Percentiles rank a stretch among this genome's conserved stretches.
Conservation (phyloP, 1,284 basidiomycete species). For the Sparassis latifolia region DNA sequence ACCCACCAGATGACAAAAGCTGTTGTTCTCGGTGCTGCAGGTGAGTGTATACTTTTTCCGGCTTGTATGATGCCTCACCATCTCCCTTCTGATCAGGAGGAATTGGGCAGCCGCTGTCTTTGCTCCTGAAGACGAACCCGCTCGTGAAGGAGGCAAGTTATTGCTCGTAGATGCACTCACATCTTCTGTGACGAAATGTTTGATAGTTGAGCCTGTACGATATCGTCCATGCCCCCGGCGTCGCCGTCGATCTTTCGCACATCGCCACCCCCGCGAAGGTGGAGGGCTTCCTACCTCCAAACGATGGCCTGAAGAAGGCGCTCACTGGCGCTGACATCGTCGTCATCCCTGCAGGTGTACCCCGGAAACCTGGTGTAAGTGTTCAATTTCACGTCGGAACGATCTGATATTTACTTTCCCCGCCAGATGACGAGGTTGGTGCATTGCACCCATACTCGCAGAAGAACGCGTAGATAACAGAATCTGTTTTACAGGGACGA, state of each 20-base stretch:
- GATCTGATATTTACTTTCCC: slow-evolving; percentile 7
- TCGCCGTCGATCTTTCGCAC: slow-evolving; percentile 91
- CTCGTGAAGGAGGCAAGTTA: slow-evolving; percentile 64
- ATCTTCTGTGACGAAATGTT: neutral
- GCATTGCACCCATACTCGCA: slow-evolving; percentile 7
- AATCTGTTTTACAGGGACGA: slow-evolving; percentile 64
- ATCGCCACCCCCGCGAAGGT: slow-evolving; percentile 79
- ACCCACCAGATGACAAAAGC: slow-evolving; percentile 67
- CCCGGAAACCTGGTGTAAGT: slow-evolving; percentile 87
- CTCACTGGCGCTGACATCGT: slow-evolving; percentile 86
- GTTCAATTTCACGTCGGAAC: slow-evolving; percentile 1
- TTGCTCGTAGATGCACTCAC: neutral
- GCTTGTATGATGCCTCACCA: neutral
- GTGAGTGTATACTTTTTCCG: slow-evolving; percentile 29
- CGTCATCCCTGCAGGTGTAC: slow-evolving; percentile 96
- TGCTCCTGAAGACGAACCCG: slow-evolving; percentile 84
- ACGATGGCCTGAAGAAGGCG: slow-evolving; percentile 79
- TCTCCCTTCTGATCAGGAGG: slow-evolving; percentile 46
- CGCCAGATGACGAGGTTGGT: slow-evolving; percentile 69
- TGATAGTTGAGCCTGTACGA: slow-evolving; percentile 82
- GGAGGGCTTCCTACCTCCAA: slow-evolving; percentile 64
- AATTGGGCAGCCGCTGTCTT: slow-evolving; percentile 90
- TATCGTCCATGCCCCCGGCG: slow-evolving; percentile 96
- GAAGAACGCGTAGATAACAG: neutral
- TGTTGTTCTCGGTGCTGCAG: slow-evolving; percentile 90